A percentile compares a stretch with the other conserved stretches of the same genome.
These are phyloP conservation scores for Pleurotus djamor DNA, from an alignment of 768 basidiomycete species.

Conservation along the genomic window DNA sequence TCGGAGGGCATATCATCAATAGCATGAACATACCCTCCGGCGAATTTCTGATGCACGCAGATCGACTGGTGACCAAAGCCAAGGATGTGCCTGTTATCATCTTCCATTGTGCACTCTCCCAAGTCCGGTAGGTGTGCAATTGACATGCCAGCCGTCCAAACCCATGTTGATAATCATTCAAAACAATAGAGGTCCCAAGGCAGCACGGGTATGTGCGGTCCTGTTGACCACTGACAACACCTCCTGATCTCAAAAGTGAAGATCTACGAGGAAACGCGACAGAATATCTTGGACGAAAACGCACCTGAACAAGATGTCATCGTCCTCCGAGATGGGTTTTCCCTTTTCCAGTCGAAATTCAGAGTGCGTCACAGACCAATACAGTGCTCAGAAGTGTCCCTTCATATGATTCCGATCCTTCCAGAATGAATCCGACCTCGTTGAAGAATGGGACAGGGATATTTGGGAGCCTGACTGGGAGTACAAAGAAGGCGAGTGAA, in stretches of 20 bases:
- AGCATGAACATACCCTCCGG: conserved; percentile 61
- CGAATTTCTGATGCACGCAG: conserved; percentile 55
- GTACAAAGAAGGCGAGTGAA: conserved; percentile 9
- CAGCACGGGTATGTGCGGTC: conserved; percentile 56
- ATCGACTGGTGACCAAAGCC: conserved; percentile 55
- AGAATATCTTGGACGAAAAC: conserved; percentile 39
- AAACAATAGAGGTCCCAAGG: conserved; percentile 64
- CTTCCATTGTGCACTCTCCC: conserved; percentile 80
- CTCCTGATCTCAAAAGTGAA: conserved; percentile 18
- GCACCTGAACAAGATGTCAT: conserved; percentile 51
- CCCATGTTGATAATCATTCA: background rate
- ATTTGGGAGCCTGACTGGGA: conserved; percentile 53
- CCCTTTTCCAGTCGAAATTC: conserved; percentile 65
- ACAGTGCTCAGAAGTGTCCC: background rate
- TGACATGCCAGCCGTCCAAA: background rate
- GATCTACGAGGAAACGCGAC: conserved; percentile 69
- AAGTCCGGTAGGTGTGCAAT: conserved; percentile 59
- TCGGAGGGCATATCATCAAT: conserved; percentile 76
- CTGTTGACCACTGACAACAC: conserved; percentile 10
- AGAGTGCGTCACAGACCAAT: conserved; percentile 38
- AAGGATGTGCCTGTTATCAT: conserved; percentile 63
- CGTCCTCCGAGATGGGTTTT: conserved; percentile 73
- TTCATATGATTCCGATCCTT: conserved; percentile 3
- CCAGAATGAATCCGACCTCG: conserved; percentile 63
- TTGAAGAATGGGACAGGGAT: conserved; percentile 75